These are phyloP conservation scores for Candida rishiriensis DNA, from an alignment of 805 yeast genomes.

Conservation along the genomic window DNA sequence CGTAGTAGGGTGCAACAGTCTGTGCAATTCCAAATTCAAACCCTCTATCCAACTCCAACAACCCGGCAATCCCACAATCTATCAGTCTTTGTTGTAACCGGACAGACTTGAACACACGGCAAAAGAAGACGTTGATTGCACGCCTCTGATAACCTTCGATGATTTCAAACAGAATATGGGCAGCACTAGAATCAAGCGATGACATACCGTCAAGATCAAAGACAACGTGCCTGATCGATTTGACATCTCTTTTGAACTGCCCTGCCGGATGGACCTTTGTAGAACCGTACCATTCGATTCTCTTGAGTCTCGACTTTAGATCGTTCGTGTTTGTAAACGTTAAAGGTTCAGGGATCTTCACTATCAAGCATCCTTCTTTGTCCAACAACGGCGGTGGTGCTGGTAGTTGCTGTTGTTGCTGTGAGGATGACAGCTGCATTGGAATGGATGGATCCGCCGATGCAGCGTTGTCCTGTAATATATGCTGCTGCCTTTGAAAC, in stretches of 20 bases:
- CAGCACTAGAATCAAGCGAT: slow-evolving; percentile 73
- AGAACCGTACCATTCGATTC: slow-evolving; percentile 77
- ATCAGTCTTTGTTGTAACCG: slow-evolving; percentile 46
- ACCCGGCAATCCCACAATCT: slow-evolving; percentile 49
- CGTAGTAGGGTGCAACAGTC: slow-evolving; percentile 38
- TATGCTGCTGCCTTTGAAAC: slow-evolving; percentile 7
- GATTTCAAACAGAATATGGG: slow-evolving; percentile 64
- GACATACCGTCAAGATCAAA: slow-evolving; percentile 83
- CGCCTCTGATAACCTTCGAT: slow-evolving; percentile 50
- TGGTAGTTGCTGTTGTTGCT: neutral
- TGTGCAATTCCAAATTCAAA: slow-evolving; percentile 28
- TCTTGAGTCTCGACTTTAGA: slow-evolving; percentile 55
- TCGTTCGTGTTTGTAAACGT: slow-evolving; percentile 85
- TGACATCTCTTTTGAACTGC: slow-evolving; percentile 25
- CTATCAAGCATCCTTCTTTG: slow-evolving; percentile 69
- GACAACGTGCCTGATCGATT: slow-evolving; percentile 50
- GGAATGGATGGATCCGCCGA: slow-evolving; percentile 1
- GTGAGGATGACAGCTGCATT: neutral
- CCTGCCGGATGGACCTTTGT: slow-evolving; percentile 68
- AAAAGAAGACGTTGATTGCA: slow-evolving; percentile 53
- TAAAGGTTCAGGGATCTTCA: slow-evolving; percentile 82
- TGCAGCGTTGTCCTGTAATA: neutral
- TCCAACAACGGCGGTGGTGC: slow-evolving; percentile 29
- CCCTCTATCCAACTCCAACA: slow-evolving; percentile 25
- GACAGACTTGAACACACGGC: slow-evolving; percentile 49